A percentile compares a stretch with the other conserved stretches of the same genome.
Evolutionary conservation across 129 eudicot genomes (phyloP).

Genomic region (Arctium lappa): DNA sequence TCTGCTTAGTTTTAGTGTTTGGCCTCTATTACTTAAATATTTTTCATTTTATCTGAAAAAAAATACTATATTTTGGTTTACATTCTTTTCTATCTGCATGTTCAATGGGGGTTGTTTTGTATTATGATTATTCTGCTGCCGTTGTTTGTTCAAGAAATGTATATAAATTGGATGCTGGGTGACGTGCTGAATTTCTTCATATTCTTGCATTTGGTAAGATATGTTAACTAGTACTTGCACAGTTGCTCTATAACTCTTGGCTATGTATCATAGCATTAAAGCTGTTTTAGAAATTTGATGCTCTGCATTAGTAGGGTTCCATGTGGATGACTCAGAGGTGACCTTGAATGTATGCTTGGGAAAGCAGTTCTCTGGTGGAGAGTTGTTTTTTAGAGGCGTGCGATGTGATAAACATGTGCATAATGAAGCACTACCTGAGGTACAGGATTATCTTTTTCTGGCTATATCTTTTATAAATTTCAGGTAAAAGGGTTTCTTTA

Average conservation of each 20-base stretch:
- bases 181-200: not conserved
- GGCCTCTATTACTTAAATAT: not conserved
- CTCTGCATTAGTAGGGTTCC: constrained; percentile 58
- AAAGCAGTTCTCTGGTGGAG: constrained; percentile 86
- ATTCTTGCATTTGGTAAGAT: not conserved
- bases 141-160: not conserved
- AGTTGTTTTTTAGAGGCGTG: constrained; percentile 84
- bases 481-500: not conserved
- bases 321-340: constrained; percentile 95
- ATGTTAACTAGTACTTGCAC: not conserved
- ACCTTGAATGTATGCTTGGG: constrained; percentile 92
- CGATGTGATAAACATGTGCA: constrained; percentile 87
- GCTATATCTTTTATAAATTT: not conserved
- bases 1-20: not conserved
- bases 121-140: not conserved
- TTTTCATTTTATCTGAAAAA: not conserved
- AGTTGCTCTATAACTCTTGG: not conserved
- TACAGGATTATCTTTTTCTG: constrained; percentile 14
- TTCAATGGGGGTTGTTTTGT: not conserved
- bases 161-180: not conserved
- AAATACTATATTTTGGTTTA: not conserved
- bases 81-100: not conserved
- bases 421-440: constrained; percentile 74
- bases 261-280: not conserved
- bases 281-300: constrained; percentile 18